Evolutionary conservation across 2,329 filamentous ascomycete species (phyloP), one percentile per base, ranked within the genome.

Genomic region (Pseudocercospora pini-densiflorae): DNA sequence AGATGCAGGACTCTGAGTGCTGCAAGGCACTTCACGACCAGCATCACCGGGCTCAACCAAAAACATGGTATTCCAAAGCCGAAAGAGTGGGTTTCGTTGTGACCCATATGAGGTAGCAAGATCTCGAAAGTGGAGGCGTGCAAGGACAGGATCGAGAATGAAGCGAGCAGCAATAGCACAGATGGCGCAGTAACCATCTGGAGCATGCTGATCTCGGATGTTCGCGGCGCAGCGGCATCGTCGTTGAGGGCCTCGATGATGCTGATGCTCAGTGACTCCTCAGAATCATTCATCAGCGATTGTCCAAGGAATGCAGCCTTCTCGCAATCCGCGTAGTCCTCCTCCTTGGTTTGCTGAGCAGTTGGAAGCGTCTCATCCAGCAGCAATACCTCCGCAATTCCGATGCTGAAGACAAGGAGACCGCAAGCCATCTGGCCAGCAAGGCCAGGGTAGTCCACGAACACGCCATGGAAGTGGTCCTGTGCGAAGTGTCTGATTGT

Each of bases 91-190:
- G 79, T 79, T 68, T 77, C 79, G 66, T 78, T 81, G 72, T 83
- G 82, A 54, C 81, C 81, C 31, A 84, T 77, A 67, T 83, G 81
- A 5, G 81, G 82, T 2, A 84, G 79, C 4, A 84, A 75, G 23
- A 81, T 78, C 63, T 84, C 81, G 65, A 83, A 88, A 54, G 85
- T 85, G 2, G 81, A 83, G 12, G 83, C 83, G 62, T 86, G 87
- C 72, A 84, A 84, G n/a, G 85, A 87, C 36, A 84, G 83, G 43
- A 84, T 83, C 29, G 82, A 85, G 68, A 82, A 83, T 4, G 83
- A 84, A 68, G 82, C 74, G 72, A 86, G 73, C 33, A 84, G 73
- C 67, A 82, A 71, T 65, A 82, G 71, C 19, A 84, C 75, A 0
- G 82, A 83, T 2, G 82, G 82, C 0, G 82, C 81, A 19, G 79